These are phyloP conservation scores for Crithidia sp. DNA, from an alignment of 208 protist genomes.

Conservation along the genomic window DNA sequence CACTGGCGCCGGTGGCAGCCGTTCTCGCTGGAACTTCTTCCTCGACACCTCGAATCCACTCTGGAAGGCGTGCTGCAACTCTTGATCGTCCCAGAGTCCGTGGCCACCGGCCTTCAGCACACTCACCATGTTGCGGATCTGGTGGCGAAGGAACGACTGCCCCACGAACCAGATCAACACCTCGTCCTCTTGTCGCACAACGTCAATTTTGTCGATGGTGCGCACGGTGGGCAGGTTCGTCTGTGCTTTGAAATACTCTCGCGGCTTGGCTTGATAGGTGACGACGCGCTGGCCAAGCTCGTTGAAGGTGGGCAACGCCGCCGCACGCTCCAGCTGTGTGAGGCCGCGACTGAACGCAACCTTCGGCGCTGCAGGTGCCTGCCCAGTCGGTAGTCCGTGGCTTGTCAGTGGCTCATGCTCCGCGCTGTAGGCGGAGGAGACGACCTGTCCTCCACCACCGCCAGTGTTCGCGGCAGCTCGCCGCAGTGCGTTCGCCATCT, in stretches of 20 bases:
- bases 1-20: constrained; percentile 74
- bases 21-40: constrained; percentile 69
- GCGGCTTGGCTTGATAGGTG: constrained; percentile 62
- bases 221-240: constrained; percentile 87
- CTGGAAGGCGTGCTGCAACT: constrained; percentile 75
- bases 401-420: constrained; percentile 60
- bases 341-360: constrained; percentile 58
- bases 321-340: constrained; percentile 66
- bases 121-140: constrained; percentile 90
- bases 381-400: constrained; percentile 29
- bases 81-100: constrained; percentile 84
- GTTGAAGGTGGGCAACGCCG: constrained; percentile 86
- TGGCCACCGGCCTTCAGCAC: constrained; percentile 79
- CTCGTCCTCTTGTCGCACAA: constrained; percentile 90
- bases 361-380: constrained; percentile 65
- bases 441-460: constrained; percentile 17
- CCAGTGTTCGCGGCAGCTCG: constrained; percentile 46
- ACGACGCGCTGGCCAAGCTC: constrained; percentile 76
- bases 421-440: constrained; percentile 42
- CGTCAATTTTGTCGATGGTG: constrained; percentile 79
- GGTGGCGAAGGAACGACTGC: constrained; percentile 83
- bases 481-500: constrained; percentile 85
- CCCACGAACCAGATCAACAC: constrained; percentile 89
- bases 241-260: constrained; percentile 62
- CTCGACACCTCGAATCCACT: constrained; percentile 79